Base-by-base conservation (phyloP, 2,329 filamentous ascomycete species). In the Rhynchosporium secalis region DNA sequence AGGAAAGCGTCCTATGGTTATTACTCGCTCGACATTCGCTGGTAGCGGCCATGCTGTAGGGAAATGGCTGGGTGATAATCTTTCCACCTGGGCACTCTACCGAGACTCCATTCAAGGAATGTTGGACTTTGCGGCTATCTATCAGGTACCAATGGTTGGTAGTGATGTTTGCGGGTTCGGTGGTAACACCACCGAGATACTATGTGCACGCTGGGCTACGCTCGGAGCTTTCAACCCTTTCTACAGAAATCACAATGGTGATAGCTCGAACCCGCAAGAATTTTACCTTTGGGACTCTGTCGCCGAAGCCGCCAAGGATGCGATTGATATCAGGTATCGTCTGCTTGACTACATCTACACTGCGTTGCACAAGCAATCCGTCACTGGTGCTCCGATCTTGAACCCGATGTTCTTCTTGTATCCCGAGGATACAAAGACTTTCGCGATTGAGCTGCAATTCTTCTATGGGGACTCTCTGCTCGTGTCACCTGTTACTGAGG, bases 331-430 rank as follows among this genome's bases (percentile, higher is more conserved):
- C 55, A 83, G 90, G 20, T 93, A 93, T 76, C 81, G 83, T 40
- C 79, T 93, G n/a, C 79, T 93, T 12, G 90, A 92, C 70, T 93
- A 93, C 76, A 80, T 91, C 64, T 93, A 94, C 78, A 92, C 90
- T 0, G 84, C 86, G 0, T 79, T 92, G 68, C 79, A 86, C 71
- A 61, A 65, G 76, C 83, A 90, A 72, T 82, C 80, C 38, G 70
- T 78, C n/a, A 81, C 82, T 49, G 90, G 90, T 40, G 81, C 80
- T 1, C 89, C 90, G 0, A 78, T 86, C 65, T 77, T 92, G 60
- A 86, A 85, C 68, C 90, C 90, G 0, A 75, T 92, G 60, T 91
- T 89, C 76, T 94, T 87, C 77, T 72, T 85, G 33, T 93, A 92
- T 72, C 89, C 81, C 2, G 43, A 74, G 20, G 82, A 84, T 66